Evolutionary conservation across 495 filamentous ascomycete genomes (phyloP), one percentile per base, ranked within the genome.

Genomic region (Neurospora pannonica): DNA sequence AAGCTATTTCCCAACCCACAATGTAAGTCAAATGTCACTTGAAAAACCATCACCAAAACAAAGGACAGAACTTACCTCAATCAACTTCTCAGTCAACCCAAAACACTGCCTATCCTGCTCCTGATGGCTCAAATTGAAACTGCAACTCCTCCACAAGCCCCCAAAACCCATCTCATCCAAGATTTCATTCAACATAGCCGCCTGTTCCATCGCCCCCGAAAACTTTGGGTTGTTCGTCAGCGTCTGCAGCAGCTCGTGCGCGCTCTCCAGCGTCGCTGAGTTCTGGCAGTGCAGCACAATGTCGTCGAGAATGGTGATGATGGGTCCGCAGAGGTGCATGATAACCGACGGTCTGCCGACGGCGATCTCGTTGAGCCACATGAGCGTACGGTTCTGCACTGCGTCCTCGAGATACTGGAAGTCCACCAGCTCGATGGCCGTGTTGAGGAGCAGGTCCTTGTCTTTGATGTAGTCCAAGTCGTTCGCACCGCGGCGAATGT

Each of bases 101-200:
- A 87, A 84, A 73, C 86, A 86, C 74, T 84, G 82, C 74, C 84
- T 86, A 28, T 88, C 85, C 37, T 84, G 84, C 40, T 86, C 85
- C 70, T 86, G 85, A 72, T 84, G 83, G 28, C 78, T 74, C 15
- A 82, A 73, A 36, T 81, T 83, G 31, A 88, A 86, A 21, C 85
- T 85, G 71, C 83, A 85, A 13, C 82, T 83, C 10, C 84, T 82
- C 85, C 86, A 89, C 19, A 90, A 76, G 4, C 88, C 88, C 6
- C 83, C 84, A 72, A 90, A 88, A n/a, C 88, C 88, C 82, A 87
- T 87, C 13, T 86, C 86, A 40, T 88, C 86, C 24, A 89, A 79
- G 5, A 85, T 79, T 38, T 87, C 84, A 43, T 77, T 82, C 21
- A 89, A 74, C 75, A 80, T 78, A 21, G 80, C 79, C 17, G 78